phyloP scores from a whole-genome alignment of 495 filamentous ascomycete genomes.

The Evansstolkia leycettana region DNA sequence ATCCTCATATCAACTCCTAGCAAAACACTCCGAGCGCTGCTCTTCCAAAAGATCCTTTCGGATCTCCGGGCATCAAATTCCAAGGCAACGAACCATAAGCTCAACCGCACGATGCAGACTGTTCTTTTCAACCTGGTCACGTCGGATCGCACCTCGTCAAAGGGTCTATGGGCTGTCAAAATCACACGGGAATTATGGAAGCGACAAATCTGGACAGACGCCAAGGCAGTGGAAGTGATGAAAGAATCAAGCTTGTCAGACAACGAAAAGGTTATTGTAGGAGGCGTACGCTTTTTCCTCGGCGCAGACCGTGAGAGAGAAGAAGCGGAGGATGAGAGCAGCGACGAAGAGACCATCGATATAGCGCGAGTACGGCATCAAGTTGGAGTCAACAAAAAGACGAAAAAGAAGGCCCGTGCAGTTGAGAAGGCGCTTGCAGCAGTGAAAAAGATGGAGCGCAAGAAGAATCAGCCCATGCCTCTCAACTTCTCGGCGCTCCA shows the following conservation, averaged over 20 bases:
- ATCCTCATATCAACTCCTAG: slow-evolving; percentile 78
- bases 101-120: slow-evolving; percentile 87
- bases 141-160: slow-evolving; percentile 67
- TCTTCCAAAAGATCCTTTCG: slow-evolving; percentile 84
- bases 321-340: slow-evolving; percentile 78
- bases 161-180: slow-evolving; percentile 90
- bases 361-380: slow-evolving; percentile 74
- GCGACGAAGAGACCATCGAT: slow-evolving; percentile 67
- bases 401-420: slow-evolving; percentile 66
- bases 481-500: slow-evolving; percentile 99
- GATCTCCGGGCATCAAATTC: slow-evolving; percentile 78
- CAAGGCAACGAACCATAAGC: slow-evolving; percentile 75
- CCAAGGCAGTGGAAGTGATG: slow-evolving; percentile 86
- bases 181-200: slow-evolving; percentile 81
- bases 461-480: slow-evolving; percentile 73
- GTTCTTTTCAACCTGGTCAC: slow-evolving; percentile 84
- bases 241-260: slow-evolving; percentile 73
- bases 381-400: slow-evolving; percentile 88
- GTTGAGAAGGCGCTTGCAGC: slow-evolving; percentile 68
- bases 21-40: slow-evolving; percentile 69
- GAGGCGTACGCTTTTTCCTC: slow-evolving; percentile 86
- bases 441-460: slow-evolving; percentile 70
- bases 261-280: slow-evolving; percentile 79
- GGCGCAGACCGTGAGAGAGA: slow-evolving; percentile 92
- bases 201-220: slow-evolving; percentile 77